Percentiles rank a stretch among this genome's conserved stretches.
Conservation (phyloP, 1,284 basidiomycete genomes). For the Hortiboletus rubellus region DNA sequence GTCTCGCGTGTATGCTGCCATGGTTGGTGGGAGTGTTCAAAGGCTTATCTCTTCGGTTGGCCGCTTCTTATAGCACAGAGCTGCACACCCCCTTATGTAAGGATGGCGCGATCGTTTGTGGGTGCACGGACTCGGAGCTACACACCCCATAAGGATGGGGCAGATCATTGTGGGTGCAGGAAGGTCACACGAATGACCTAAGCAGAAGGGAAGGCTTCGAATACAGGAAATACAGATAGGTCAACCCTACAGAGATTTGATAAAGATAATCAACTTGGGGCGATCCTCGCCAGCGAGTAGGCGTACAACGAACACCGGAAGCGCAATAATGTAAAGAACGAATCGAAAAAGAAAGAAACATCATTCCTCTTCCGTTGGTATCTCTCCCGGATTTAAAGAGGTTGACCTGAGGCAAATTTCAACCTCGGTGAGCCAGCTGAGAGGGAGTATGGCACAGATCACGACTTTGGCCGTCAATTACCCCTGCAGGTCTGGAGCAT, state of each 20-base stretch:
- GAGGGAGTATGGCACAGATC: no score
- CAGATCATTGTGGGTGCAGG: constrained; percentile 7
- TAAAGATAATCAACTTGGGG: constrained; percentile 22
- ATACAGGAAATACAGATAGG: constrained; percentile 2
- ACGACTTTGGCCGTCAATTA: no score
- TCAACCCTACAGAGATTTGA: background rate
- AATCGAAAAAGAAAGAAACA: background rate
- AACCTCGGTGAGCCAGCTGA: no score
- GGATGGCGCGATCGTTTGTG: constrained; percentile 8
- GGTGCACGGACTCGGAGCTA: background rate
- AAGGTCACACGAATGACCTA: no score
- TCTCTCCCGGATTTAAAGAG: no score
- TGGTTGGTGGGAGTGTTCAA: constrained; percentile 7
- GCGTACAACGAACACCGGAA: background rate
- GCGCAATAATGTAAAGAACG: background rate
- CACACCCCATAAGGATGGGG: background rate
- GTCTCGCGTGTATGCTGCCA: constrained; percentile 24
- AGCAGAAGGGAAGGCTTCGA: no score
- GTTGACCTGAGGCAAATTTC: no score
- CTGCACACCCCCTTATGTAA: background rate
- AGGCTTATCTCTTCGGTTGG: background rate
- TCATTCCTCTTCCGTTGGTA: constrained; percentile 30
- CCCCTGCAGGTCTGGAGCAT: no score
- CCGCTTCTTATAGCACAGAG: background rate
- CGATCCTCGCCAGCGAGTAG: constrained; percentile 26